Percentiles rank a stretch among this genome's conserved stretches.
Evolutionary conservation across 2,329 filamentous ascomycete genomes (phyloP).

Genomic region (Trichophyton verrucosum): DNA sequence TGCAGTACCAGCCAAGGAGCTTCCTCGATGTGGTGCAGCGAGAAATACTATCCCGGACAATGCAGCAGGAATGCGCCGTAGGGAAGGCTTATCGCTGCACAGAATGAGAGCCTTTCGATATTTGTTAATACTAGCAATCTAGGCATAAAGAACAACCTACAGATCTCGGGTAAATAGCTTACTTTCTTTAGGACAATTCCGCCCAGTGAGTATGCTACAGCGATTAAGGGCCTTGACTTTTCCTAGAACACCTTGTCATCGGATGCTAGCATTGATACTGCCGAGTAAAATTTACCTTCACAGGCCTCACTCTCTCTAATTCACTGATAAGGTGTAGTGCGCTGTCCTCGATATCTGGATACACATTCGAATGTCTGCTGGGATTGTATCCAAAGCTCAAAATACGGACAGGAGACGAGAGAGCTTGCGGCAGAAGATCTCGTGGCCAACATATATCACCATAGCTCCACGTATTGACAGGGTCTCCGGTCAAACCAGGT

Average conservation of each 20-base stretch:
- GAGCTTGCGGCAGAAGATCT: neutral
- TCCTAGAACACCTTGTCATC: neutral
- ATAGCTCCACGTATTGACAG: constrained; percentile 4
- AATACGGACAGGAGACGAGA: neutral
- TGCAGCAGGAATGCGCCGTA: neutral
- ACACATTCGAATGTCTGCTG: neutral
- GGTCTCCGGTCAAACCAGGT: neutral
- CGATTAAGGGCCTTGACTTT: constrained; percentile 1
- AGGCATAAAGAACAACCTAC: neutral
- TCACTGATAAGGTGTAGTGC: neutral
- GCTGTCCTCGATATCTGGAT: constrained; percentile 4
- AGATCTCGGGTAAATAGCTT: neutral
- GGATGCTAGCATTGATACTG: neutral
- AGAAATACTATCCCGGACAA: constrained; percentile 5
- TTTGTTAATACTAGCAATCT: neutral
- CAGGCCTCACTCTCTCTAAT: neutral
- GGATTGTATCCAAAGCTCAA: constrained; percentile 4
- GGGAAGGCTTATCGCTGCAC: neutral
- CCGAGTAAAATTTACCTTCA: neutral
- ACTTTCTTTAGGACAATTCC: constrained; percentile 6
- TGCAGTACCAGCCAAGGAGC: neutral
- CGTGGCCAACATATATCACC: constrained; percentile 5
- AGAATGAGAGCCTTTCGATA: neutral
- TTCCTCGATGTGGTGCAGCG: constrained; percentile 2
- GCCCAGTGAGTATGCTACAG: constrained; percentile 1